phyloP scores from a whole-genome alignment of 805 yeast species.

The Metschnikowia rubicola region DNA sequence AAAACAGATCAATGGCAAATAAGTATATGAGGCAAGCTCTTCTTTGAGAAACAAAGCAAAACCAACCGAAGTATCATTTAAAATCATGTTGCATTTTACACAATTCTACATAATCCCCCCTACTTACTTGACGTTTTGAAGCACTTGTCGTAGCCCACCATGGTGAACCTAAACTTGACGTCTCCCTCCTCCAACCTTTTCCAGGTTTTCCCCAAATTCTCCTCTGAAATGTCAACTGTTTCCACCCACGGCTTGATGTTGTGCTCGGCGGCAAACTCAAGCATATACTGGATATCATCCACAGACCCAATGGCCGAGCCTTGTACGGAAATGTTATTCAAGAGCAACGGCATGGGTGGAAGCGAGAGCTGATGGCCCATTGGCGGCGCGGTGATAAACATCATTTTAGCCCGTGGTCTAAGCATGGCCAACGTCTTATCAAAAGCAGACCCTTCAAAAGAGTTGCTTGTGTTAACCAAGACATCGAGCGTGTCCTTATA shows the following conservation, averaged over 20 bases:
- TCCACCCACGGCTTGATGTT: conserved; percentile 19
- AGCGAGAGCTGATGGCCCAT: conserved; percentile 8
- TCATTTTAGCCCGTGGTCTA: conserved; percentile 16
- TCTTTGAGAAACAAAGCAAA: too few relatives aligned
- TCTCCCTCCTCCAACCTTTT: conserved; percentile 15
- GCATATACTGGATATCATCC: conserved; percentile 17
- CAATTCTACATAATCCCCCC: background rate
- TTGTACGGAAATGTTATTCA: conserved; percentile 14
- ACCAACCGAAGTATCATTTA: too few relatives aligned
- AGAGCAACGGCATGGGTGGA: conserved; percentile 9
- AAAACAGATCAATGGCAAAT: too few relatives aligned
- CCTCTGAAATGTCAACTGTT: conserved; percentile 17
- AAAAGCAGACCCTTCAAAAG: conserved; percentile 19
- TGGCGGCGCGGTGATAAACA: conserved; percentile 18
- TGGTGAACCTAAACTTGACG: conserved; percentile 17
- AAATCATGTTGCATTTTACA: too few relatives aligned
- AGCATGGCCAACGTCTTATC: conserved; percentile 14
- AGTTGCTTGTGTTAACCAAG: conserved; percentile 16
- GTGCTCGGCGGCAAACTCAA: conserved; percentile 18
- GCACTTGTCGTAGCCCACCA: conserved; percentile 18
- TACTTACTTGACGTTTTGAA: conserved; percentile 9
- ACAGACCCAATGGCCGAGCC: conserved; percentile 17
- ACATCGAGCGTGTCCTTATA: conserved; percentile 13
- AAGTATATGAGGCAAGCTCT: too few relatives aligned
- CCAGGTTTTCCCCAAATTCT: conserved; percentile 17